These are phyloP conservation scores for Cyberlindnera veronae DNA, from an alignment of 805 yeast species.

Conservation along the genomic window DNA sequence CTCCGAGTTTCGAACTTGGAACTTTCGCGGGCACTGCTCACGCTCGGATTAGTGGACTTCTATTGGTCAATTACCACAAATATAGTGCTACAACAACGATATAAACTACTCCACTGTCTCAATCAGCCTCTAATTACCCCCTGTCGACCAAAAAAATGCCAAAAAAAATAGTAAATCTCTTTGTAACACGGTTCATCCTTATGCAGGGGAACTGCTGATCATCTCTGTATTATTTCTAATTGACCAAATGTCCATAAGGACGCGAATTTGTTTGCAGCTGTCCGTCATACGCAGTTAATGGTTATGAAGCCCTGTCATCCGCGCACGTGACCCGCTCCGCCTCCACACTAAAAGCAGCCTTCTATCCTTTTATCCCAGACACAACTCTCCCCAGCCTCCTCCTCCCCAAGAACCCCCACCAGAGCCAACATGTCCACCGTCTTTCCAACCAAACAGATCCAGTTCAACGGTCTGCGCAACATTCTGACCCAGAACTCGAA, in stretches of 20 bases:
- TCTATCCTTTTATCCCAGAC: too few species aligned
- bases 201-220: slow-evolving; percentile 99
- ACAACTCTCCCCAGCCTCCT: too few species aligned
- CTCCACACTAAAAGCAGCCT: not conserved
- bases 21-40: too few species aligned
- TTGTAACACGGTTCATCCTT: slow-evolving; percentile 99
- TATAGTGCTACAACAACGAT: too few species aligned
- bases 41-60: too few species aligned
- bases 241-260: slow-evolving; percentile 93
- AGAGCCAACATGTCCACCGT: not conserved
- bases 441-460: slow-evolving; percentile 19
- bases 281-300: not conserved
- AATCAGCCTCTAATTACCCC: not conserved
- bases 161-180: slow-evolving; percentile 71
- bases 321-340: not conserved
- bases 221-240: slow-evolving; percentile 99
- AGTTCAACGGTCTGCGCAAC: slow-evolving; percentile 31
- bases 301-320: not conserved
- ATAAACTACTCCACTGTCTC: not conserved
- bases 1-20: too few species aligned
- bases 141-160: not conserved
- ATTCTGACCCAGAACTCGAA: slow-evolving; percentile 74
- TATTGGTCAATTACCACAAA: too few species aligned
- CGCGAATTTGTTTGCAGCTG: not conserved
- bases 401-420: too few species aligned